These are phyloP conservation scores for Lyophyllum decastes DNA, from an alignment of 768 basidiomycete genomes.

Conservation along the genomic window DNA sequence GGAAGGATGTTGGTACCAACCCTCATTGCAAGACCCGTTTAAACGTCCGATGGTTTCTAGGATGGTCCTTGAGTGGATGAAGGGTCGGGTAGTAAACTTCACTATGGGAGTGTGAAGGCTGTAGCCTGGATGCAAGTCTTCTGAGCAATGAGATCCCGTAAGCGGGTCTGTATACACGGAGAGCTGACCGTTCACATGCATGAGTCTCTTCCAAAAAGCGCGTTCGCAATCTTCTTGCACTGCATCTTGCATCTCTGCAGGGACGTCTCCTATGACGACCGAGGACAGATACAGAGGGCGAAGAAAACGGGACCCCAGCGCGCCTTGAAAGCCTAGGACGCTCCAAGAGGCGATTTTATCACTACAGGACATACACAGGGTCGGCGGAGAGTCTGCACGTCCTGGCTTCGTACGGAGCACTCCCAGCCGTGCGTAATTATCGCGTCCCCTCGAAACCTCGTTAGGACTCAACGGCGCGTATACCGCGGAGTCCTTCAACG, in stretches of 20 bases:
- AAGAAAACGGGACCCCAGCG: slow-evolving; percentile 58
- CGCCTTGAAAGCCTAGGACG: slow-evolving; percentile 84
- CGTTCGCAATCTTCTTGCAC: slow-evolving; percentile 66
- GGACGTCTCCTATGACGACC: slow-evolving; percentile 77
- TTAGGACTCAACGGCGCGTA: slow-evolving; percentile 34
- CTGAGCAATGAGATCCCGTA: neutral
- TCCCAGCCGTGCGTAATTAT: slow-evolving; percentile 74
- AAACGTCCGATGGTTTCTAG: slow-evolving; percentile 27
- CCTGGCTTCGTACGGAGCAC: slow-evolving; percentile 93
- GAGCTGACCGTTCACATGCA: slow-evolving; percentile 38
- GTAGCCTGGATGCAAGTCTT: slow-evolving; percentile 51
- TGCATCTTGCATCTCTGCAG: slow-evolving; percentile 31
- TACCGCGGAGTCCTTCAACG: slow-evolving; percentile 54
- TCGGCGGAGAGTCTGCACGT: slow-evolving; percentile 83
- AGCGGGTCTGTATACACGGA: neutral
- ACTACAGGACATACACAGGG: slow-evolving; percentile 88
- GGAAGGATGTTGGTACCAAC: slow-evolving; percentile 34
- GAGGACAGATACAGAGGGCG: slow-evolving; percentile 63
- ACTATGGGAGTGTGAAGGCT: slow-evolving; percentile 50
- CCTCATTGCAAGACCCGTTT: slow-evolving; percentile 66
- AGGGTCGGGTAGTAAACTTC: slow-evolving; percentile 58
- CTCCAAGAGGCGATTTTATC: slow-evolving; percentile 94
- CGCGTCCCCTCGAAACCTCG: slow-evolving; percentile 68
- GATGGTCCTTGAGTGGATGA: slow-evolving; percentile 54
- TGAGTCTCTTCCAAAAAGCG: slow-evolving; percentile 65